Evolutionary conservation across 2,329 filamentous ascomycete genomes (phyloP), one percentile per base, ranked within the genome.

Genomic region (Lecanoromycetidae sp.): DNA sequence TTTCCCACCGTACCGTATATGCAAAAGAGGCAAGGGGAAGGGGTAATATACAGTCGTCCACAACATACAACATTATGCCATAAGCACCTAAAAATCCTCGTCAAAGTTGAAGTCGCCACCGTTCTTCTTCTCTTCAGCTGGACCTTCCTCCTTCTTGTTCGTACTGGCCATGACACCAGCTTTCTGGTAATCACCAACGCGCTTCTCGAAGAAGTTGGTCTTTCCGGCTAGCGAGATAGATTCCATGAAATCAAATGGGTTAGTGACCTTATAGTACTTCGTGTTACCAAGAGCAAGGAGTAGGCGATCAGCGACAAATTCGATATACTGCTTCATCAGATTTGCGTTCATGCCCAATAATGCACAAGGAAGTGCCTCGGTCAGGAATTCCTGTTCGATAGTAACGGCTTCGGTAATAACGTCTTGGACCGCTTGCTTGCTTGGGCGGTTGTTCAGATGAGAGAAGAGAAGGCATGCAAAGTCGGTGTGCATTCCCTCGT

Each of bases 181-280:
- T 78, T 98, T 98, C 72, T 98, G 91, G 79, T 98, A 98, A 63
- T 98, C 91, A 66, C 83, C 91, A 49, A 98, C 91, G 59, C 91
- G 87, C 84, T 98, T 98, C 83, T 98, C 91, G 66, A 98, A 98
- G 79, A 98, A 98, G 80, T 98, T 98, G 66, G 91, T 98, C 84
- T 98, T 98, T 69, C 91, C 91, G 44, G 87, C 86, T 9, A 98
- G 78, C 19, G 91, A 96, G 69, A 98, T 98, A 71, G 94, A 95
- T 77, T 98, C 91, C 91, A 98, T 98, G 70, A 98, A 98, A 76
- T 98, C 91, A 66, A 98, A 98, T 64, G 91, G 91, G 73, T 98
- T 98, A 66, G 82, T 78, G 22, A 83, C 74, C 63, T 91, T 85
- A 79, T 94, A 98, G 60, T 84, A 75, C 76, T 95, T 96, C 59